Base-by-base conservation (phyloP, 164 flowering plant species). In the Nelumbo lutea region DNA sequence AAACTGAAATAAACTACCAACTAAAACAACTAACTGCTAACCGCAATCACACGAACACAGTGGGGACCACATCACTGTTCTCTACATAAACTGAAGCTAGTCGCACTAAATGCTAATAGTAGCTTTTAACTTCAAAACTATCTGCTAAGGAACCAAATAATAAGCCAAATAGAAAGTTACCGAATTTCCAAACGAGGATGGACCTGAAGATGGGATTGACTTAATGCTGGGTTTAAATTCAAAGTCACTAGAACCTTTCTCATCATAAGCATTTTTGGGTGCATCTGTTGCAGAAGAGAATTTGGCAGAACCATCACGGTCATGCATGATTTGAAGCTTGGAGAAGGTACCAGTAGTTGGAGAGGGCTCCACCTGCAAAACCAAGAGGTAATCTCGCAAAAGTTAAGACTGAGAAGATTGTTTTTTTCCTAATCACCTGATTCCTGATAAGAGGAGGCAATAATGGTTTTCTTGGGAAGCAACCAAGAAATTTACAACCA, bases 261-360 rank as follows among this genome's bases (percentile, higher is more conserved):
- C 87, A 73, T 73, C 81, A 67, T 44, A 72, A 62, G 79, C 42
- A 67, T 52, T 66, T 69, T 67, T 75, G 15, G 83, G 76, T 67
- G 67, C 50, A 57, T 70, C 78, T 56, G 75, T 68, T 39, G 74
- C 75, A 9, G 79, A 76, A 46, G 81, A 66, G 6, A 78, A 68
- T 53, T 70, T 64, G 39, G 78, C 65, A 48, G 76, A 68, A 11
- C 72, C 73, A 60, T 68, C 59, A 66, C 67, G 46, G 51, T 75
- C 79, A 55, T 78, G 84, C 75, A 75, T 73, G 68, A 72, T 51
- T 48, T 79, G 88, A 62, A 79, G 74, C 76, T 80, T 84, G 65
- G 65, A 61, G 74, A 88, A 83, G 56, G 96, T 82, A 69, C 97
- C 96, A 41, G 97, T 91, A 68, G 97, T 91, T 67, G 97, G 97